Conservation (phyloP, 345 rosid species). For the Syzygium grande region DNA sequence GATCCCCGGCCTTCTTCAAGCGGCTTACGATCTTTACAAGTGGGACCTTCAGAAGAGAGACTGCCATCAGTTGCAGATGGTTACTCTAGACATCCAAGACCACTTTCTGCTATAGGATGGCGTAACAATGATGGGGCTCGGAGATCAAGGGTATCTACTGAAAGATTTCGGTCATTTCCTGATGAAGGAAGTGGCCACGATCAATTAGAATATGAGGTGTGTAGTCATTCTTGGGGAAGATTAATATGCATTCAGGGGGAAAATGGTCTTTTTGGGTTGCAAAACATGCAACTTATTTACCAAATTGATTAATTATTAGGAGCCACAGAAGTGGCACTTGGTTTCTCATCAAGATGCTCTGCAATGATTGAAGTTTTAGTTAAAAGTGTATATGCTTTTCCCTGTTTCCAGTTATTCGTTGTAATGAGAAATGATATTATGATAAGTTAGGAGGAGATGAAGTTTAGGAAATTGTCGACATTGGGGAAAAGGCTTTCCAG, state of each 20-base stretch:
- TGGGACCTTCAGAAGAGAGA: conserved; percentile 41
- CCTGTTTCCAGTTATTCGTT: neutral
- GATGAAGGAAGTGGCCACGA: conserved; percentile 46
- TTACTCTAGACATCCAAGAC: conserved; percentile 58
- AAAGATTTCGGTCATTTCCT: conserved; percentile 44
- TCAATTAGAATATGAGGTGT: conserved; percentile 60
- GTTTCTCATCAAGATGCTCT: neutral
- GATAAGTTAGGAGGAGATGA: neutral
- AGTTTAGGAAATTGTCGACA: neutral
- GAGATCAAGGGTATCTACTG: conserved; percentile 59
- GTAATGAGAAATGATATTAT: neutral
- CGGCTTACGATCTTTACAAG: conserved; percentile 38
- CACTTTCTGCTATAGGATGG: conserved; percentile 45
- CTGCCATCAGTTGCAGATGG: conserved; percentile 45
- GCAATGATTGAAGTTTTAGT: neutral
- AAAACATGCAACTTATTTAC: neutral
- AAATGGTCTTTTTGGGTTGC: neutral
- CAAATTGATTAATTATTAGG: neutral
- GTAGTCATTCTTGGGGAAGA: neutral
- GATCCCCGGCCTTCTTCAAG: conserved; percentile 58
- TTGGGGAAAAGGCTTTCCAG: neutral
- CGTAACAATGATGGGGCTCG: conserved; percentile 49
- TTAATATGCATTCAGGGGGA: neutral
- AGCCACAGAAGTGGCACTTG: neutral
- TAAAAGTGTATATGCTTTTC: neutral